A percentile compares a stretch with the other conserved stretches of the same genome.
phyloP scores from a whole-genome alignment of 169 alveolate genomes.

The Haemoproteus tartakovskyi region DNA sequence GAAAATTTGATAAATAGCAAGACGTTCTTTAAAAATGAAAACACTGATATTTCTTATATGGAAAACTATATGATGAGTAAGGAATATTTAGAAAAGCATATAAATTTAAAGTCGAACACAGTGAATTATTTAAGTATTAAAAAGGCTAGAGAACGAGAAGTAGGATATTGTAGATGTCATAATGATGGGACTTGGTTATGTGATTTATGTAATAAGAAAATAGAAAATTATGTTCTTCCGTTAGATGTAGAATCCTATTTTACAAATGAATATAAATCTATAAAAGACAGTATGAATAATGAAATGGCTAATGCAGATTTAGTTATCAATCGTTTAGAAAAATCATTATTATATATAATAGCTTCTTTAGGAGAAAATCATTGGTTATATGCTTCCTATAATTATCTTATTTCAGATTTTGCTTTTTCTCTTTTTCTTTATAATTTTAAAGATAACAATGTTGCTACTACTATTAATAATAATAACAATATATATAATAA shows the following conservation, averaged over 20 bases:
- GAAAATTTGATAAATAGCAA: no score
- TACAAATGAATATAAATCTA: conserved; percentile 12
- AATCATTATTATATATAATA: conserved; percentile 18
- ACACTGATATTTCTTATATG: no score
- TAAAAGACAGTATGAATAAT: conserved; percentile 24
- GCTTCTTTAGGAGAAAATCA: conserved; percentile 50
- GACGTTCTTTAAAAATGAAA: no score
- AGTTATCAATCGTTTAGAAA: conserved; percentile 18
- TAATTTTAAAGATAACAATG: no score
- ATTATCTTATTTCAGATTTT: conserved; percentile 51
- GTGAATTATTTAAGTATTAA: conserved; percentile 32
- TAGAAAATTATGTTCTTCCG: conserved; percentile 15
- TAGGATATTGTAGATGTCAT: conserved; percentile 38
- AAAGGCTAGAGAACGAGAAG: conserved; percentile 8
- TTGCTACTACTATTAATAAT: no score
- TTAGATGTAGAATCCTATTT: conserved; percentile 34
- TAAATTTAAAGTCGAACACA: conserved; percentile 13
- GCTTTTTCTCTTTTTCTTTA: conserved; percentile 20
- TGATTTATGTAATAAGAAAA: conserved; percentile 18
- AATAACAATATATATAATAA: no score
- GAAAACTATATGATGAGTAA: no score
- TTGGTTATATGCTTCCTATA: conserved; percentile 62
- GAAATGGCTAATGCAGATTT: conserved; percentile 6
- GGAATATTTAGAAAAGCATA: conserved; percentile 5
- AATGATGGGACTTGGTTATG: conserved; percentile 30